phyloP scores from a whole-genome alignment of 495 filamentous ascomycete species.

The Trichoderma erinaceum region DNA sequence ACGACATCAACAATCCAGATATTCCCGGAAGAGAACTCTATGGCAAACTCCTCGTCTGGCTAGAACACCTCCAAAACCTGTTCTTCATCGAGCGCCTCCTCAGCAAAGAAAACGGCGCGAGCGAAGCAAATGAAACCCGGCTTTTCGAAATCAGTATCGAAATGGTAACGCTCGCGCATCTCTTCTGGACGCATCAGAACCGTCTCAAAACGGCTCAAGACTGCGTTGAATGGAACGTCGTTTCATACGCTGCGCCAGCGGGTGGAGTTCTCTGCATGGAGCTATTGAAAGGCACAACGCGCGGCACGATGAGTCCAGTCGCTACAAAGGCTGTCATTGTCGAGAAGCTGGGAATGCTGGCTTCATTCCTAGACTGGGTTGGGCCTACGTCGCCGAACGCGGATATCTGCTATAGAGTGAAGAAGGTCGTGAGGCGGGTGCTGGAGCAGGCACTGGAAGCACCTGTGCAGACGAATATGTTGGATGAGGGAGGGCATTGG shows the following conservation, averaged over 20 bases:
- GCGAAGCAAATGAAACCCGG: constrained; percentile 18
- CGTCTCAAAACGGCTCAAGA: constrained; percentile 24
- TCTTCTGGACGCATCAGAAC: constrained; percentile 43
- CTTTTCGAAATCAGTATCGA: constrained; percentile 50
- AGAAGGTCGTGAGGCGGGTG: constrained; percentile 37
- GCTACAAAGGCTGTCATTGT: constrained; percentile 47
- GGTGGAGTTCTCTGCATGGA: constrained; percentile 59
- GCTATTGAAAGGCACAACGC: background rate
- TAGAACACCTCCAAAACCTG: constrained; percentile 50
- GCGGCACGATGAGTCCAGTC: constrained; percentile 31
- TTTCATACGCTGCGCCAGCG: constrained; percentile 50
- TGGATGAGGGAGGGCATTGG: constrained; percentile 21
- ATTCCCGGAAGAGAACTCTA: constrained; percentile 23
- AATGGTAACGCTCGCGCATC: constrained; percentile 35
- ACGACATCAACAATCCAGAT: constrained; percentile 27
- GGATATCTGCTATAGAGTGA: constrained; percentile 40
- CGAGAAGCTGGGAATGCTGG: constrained; percentile 57
- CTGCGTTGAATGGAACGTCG: constrained; percentile 22
- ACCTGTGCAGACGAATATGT: constrained; percentile 37
- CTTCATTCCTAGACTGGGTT: constrained; percentile 52
- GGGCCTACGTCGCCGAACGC: constrained; percentile 49
- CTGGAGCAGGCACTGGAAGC: constrained; percentile 41
- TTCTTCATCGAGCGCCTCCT: constrained; percentile 54
- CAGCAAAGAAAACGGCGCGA: constrained; percentile 37
- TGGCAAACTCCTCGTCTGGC: constrained; percentile 34